These are phyloP conservation scores for Echinosophora koreensis DNA, from an alignment of 306 rosid genomes.

Conservation along the genomic window DNA sequence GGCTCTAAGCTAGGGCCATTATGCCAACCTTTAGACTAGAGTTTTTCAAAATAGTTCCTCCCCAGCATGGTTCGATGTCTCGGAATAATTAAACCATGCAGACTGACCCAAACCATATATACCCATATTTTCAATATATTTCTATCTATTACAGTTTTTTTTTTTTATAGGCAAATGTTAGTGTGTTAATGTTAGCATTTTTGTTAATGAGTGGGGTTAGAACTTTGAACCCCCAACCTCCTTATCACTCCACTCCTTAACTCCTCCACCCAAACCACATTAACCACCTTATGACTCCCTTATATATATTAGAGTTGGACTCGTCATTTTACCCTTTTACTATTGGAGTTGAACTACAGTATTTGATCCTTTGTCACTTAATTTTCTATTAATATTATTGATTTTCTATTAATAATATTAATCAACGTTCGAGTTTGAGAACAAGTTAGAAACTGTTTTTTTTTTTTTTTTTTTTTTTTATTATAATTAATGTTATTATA, in stretches of 20 bases:
- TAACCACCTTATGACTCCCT: no score
- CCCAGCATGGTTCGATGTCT: background rate
- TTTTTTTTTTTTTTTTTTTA: background rate
- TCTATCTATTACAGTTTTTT: no score
- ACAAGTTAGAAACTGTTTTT: background rate
- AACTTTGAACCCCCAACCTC: no score
- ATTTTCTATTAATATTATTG: conserved; percentile 5
- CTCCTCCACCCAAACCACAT: no score
- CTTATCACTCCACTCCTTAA: no score
- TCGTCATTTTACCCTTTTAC: conserved; percentile 8
- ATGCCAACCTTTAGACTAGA: background rate
- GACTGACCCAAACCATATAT: background rate
- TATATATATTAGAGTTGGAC: conserved; percentile 2
- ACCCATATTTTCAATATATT: no score
- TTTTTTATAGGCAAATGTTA: no score
- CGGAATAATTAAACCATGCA: background rate
- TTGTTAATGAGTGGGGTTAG: no score
- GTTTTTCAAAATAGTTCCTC: conserved; percentile 10
- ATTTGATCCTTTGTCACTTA: background rate
- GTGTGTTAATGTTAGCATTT: no score
- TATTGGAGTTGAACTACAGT: background rate
- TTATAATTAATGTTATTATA: background rate
- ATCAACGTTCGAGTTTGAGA: background rate
- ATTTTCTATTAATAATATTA: conserved; percentile 5
- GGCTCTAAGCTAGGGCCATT: background rate